Percentiles rank a stretch among this genome's conserved stretches.
Evolutionary conservation across 306 rosid genomes (phyloP).

Genomic region (Arachis stenosperma): DNA sequence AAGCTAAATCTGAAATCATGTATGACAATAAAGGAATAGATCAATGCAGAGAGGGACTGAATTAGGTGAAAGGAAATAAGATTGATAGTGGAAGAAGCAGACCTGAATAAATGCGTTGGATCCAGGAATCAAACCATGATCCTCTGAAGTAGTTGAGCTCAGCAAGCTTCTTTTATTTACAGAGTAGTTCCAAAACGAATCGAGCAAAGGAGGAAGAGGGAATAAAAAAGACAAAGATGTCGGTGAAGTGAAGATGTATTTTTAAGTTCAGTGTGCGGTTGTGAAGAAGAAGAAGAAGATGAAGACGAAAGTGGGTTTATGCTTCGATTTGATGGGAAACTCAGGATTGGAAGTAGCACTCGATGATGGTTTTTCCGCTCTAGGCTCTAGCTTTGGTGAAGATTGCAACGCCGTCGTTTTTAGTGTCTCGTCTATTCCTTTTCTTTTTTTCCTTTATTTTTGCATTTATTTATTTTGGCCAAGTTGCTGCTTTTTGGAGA

Average conservation of each 20-base stretch:
- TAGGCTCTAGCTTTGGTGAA: slow-evolving; percentile 15
- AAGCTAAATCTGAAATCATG: slow-evolving; percentile 25
- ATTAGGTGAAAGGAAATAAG: slow-evolving; percentile 17
- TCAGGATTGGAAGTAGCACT: slow-evolving; percentile 40
- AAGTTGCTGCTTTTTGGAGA: neutral
- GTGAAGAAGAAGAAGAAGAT: neutral
- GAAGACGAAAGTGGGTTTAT: neutral
- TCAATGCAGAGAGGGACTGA: slow-evolving; percentile 42
- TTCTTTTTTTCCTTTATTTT: neutral
- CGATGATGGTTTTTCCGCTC: slow-evolving; percentile 16
- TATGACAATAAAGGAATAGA: slow-evolving; percentile 10
- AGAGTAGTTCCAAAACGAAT: slow-evolving; percentile 2
- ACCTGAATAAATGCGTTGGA: slow-evolving; percentile 45
- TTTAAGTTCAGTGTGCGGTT: neutral
- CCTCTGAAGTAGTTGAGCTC: slow-evolving; percentile 39
- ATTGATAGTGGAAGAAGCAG: slow-evolving; percentile 25
- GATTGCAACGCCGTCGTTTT: slow-evolving; percentile 42
- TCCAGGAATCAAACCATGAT: slow-evolving; percentile 53
- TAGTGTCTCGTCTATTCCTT: neutral
- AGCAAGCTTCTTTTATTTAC: slow-evolving; percentile 24
- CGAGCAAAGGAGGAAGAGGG: neutral
- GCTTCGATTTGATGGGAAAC: slow-evolving; percentile 41
- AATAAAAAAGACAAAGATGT: neutral
- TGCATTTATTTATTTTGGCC: slow-evolving; percentile 2
- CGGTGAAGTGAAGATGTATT: slow-evolving; percentile 1